Base-by-base conservation (phyloP, 192 early-diverging fungal species). In the Coemansia sp. region DNA sequence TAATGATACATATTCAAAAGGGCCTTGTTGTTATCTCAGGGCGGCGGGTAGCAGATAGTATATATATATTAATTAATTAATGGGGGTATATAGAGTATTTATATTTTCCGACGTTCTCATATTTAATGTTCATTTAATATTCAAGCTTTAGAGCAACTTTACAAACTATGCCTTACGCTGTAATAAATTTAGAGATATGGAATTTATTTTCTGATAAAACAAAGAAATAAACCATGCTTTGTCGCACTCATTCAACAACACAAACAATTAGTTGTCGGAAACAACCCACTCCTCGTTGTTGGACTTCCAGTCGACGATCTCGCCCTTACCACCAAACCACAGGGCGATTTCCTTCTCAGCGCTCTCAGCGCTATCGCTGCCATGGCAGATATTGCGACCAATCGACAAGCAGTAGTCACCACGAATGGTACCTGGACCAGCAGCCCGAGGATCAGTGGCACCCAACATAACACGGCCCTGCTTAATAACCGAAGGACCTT, bases 391-490 rank as follows among this genome's bases (percentile, higher is more conserved):
- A 75, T 92, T 94, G 64, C 84, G 85, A 41, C 85, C 87, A 58
- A 87, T 79, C 39, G 80, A 72, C 66, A 81, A 72, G 75, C 85
- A 88, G 76, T 80, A 89, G 67, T 89, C 87, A 41, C 88, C 91
- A 55, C 93, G 89, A 80, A 95, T 91, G 52, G 88, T 89, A 41
- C 93, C 93, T 40, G 92, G 90, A 37, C 80, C 83, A 43, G 93
- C 77, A 18, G 85, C 85, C 59, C 88, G 77, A 50, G 94, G 94
- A 77, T 94, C 91, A 54, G 94, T 96, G 25, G 90, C 93, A 48
- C 93, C 93, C 59, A 95, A 83, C 80, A 95, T 84, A 30, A 80
- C 68, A 52, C 93, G 86, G 50, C 91, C 90, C 77, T 89, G 85
- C 64, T 83, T 81, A 75, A 95, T 88, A 9, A 93, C 93, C 61